Conservation (phyloP, 2,329 filamentous ascomycete genomes). For the Penicillium thymicola region DNA sequence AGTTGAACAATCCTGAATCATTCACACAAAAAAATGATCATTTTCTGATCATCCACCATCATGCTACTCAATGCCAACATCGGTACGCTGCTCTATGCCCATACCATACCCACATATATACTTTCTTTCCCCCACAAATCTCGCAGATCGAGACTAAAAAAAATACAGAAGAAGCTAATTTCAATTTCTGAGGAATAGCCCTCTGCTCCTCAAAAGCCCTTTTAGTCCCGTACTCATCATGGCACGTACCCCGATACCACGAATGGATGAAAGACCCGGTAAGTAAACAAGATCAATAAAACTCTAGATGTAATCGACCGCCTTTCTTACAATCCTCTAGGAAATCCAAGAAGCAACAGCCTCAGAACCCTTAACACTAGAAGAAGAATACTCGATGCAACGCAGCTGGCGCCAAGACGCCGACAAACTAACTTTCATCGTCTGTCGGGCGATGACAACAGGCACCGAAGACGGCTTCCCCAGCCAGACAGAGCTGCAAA, state of each 20-base stretch:
- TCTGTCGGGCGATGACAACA: conserved; percentile 56
- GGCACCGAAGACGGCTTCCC: neutral
- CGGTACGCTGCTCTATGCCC: conserved; percentile 22
- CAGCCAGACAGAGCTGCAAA: conserved; percentile 20
- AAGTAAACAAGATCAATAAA: neutral
- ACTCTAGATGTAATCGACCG: neutral
- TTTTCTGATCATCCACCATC: neutral
- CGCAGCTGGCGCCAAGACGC: conserved; percentile 73
- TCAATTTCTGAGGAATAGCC: conserved; percentile 48
- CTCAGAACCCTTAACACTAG: conserved; percentile 75
- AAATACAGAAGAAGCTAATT: neutral
- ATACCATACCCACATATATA: neutral
- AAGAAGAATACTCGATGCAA: conserved; percentile 88
- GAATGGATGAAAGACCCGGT: conserved; percentile 86
- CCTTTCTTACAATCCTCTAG: conserved; percentile 23
- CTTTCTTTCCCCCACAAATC: neutral
- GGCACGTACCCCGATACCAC: conserved; percentile 81
- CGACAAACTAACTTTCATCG: conserved; percentile 92
- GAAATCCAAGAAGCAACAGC: conserved; percentile 80
- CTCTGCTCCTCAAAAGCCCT: conserved; percentile 64
- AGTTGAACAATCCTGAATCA: neutral
- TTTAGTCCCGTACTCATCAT: conserved; percentile 77
- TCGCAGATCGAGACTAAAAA: neutral
- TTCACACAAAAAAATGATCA: neutral
- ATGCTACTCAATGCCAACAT: conserved; percentile 39